These are phyloP conservation scores for Alternaria conjuncta DNA, from an alignment of 2,329 filamentous ascomycete genomes.

Conservation along the genomic window DNA sequence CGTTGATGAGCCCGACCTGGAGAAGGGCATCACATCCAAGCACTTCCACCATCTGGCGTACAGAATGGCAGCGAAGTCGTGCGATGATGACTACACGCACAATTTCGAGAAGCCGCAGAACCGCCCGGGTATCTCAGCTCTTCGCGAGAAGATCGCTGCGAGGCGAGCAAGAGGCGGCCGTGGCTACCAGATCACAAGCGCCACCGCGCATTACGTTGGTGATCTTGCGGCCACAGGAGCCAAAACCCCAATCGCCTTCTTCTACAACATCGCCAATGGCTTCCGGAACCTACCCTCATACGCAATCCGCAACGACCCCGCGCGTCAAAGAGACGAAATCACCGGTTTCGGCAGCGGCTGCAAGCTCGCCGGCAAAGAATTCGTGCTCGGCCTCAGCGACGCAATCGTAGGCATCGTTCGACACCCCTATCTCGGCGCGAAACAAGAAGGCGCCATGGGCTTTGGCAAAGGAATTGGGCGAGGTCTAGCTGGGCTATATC, in stretches of 20 bases:
- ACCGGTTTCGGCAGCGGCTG: slow-evolving; percentile 76
- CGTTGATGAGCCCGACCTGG: background rate
- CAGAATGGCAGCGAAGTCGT: slow-evolving; percentile 25
- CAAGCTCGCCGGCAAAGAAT: slow-evolving; percentile 72
- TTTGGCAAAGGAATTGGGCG: slow-evolving; percentile 51
- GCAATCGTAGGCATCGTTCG: slow-evolving; percentile 77
- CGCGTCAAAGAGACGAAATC: slow-evolving; percentile 27
- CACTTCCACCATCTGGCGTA: slow-evolving; percentile 20
- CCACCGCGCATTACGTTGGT: slow-evolving; percentile 17
- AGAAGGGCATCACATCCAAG: background rate
- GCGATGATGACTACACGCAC: slow-evolving; percentile 8
- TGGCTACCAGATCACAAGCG: slow-evolving; percentile 20
- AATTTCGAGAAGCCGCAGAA: slow-evolving; percentile 8
- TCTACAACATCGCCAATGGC: slow-evolving; percentile 30
- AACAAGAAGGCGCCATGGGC: slow-evolving; percentile 66
- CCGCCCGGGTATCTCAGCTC: background rate
- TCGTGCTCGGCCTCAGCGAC: slow-evolving; percentile 75
- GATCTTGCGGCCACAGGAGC: slow-evolving; percentile 17
- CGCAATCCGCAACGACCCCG: slow-evolving; percentile 17
- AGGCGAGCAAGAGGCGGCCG: slow-evolving; percentile 17
- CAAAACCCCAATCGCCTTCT: slow-evolving; percentile 24
- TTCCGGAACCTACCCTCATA: slow-evolving; percentile 27
- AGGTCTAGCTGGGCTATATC: slow-evolving; percentile 15
- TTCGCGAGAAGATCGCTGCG: slow-evolving; percentile 6
- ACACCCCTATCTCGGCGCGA: slow-evolving; percentile 72